Percentiles rank a stretch among this genome's conserved stretches.
Conservation (phyloP, 176 grass and related monocot species). For the Thinopyrum elongatum region DNA sequence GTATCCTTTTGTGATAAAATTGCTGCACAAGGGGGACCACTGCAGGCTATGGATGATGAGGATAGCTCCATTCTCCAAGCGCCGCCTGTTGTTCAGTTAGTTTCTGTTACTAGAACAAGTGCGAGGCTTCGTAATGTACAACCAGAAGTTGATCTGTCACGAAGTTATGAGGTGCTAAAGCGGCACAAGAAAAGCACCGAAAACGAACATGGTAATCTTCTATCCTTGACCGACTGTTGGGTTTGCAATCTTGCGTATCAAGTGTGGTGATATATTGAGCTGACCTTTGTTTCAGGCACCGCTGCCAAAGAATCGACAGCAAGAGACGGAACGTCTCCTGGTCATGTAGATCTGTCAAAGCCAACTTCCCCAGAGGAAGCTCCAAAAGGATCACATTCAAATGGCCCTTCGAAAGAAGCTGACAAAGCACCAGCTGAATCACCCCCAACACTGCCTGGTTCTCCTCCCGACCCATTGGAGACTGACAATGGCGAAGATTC, state of each 20-base stretch:
- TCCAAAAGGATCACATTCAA: slow-evolving; percentile 51
- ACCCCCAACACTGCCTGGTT: slow-evolving; percentile 29
- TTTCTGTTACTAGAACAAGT: slow-evolving; percentile 70
- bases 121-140: slow-evolving; percentile 93
- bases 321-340: slow-evolving; percentile 40
- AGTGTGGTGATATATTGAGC: background rate
- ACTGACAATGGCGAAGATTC: slow-evolving; percentile 29
- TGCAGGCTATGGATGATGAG: slow-evolving; percentile 53
- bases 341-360: slow-evolving; percentile 61
- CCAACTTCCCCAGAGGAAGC: slow-evolving; percentile 41
- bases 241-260: background rate
- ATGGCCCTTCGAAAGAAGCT: slow-evolving; percentile 30
- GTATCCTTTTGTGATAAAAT: slow-evolving; percentile 95
- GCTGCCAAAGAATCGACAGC: slow-evolving; percentile 42
- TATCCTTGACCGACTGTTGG: background rate
- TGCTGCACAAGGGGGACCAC: slow-evolving; percentile 68
- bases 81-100: slow-evolving; percentile 73
- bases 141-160: slow-evolving; percentile 71
- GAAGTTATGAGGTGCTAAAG: slow-evolving; percentile 81
- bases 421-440: slow-evolving; percentile 35
- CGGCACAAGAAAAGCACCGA: slow-evolving; percentile 72
- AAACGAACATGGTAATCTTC: slow-evolving; percentile 64
- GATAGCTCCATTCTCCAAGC: slow-evolving; percentile 63
- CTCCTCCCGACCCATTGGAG: slow-evolving; percentile 33
- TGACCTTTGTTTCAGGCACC: slow-evolving; percentile 36